Conservation (phyloP, 192 early-diverging fungal species). For the Coemansia sp. region DNA sequence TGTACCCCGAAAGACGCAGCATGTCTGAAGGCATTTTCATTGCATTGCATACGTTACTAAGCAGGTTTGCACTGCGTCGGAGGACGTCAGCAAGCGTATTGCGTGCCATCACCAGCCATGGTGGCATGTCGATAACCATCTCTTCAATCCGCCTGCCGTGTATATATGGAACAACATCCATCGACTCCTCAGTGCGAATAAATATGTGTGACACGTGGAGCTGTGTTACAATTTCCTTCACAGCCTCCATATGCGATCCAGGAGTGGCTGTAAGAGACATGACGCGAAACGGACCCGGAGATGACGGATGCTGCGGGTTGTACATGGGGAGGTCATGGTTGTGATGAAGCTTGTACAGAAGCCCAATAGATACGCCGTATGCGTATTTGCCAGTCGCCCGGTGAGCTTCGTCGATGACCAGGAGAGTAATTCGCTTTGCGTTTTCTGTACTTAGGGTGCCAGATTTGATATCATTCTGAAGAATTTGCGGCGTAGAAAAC, state of each 20-base stretch:
- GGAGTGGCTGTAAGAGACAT: conserved; percentile 88
- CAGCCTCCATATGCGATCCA: conserved; percentile 65
- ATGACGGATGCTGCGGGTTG: conserved; percentile 14
- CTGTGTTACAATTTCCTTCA: conserved; percentile 73
- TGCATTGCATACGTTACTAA: conserved; percentile 36
- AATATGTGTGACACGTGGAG: conserved; percentile 77
- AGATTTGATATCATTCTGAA: conserved; percentile 78
- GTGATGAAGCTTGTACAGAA: conserved; percentile 48
- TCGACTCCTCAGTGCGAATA: conserved; percentile 83
- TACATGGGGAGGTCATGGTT: conserved; percentile 8
- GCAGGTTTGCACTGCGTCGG: conserved; percentile 50
- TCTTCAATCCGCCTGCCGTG: conserved; percentile 65
- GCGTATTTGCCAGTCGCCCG: conserved; percentile 82
- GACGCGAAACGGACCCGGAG: conserved; percentile 63
- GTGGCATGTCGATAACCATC: conserved; percentile 59
- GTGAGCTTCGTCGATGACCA: conserved; percentile 95
- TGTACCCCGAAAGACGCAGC: conserved; percentile 28
- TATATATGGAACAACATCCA: conserved; percentile 75
- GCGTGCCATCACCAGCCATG: conserved; percentile 47
- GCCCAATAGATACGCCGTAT: conserved; percentile 69
- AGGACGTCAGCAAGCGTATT: conserved; percentile 50
- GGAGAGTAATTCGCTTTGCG: conserved; percentile 57
- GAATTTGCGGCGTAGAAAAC: conserved; percentile 84
- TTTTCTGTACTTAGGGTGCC: conserved; percentile 58
- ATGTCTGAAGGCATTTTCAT: conserved; percentile 40